phyloP scores from a whole-genome alignment of 306 rosid species.

The Mucuna pruriens region DNA sequence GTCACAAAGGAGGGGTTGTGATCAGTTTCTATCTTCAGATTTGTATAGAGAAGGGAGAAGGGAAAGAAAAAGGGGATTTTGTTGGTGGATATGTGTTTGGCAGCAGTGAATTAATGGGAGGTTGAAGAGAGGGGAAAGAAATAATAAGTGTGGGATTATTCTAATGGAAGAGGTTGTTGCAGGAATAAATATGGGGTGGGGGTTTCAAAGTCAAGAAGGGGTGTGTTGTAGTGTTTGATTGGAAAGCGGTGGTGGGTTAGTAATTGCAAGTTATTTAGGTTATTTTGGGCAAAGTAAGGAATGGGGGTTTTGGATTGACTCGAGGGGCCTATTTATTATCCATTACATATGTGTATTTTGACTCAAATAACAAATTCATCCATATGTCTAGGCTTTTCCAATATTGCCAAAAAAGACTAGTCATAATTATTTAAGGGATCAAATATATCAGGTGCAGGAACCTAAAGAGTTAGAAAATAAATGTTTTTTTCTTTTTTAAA shows the following conservation, averaged over 20 bases:
- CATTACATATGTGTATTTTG: slow-evolving; percentile 29
- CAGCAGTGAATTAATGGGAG: slow-evolving; percentile 47
- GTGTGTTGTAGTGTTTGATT: slow-evolving; percentile 55
- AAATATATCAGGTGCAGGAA: background rate
- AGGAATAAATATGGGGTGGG: slow-evolving; percentile 58
- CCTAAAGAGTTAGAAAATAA: background rate
- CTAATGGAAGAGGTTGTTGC: slow-evolving; percentile 78
- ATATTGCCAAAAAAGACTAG: background rate
- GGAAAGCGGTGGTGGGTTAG: slow-evolving; percentile 79
- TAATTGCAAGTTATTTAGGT: slow-evolving; percentile 67
- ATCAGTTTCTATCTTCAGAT: slow-evolving; percentile 45
- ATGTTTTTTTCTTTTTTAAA: too few relatives aligned
- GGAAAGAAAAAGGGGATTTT: background rate
- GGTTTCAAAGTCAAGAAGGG: slow-evolving; percentile 68
- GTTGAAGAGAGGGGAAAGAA: slow-evolving; percentile 33
- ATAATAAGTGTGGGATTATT: slow-evolving; percentile 62
- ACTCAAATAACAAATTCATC: background rate
- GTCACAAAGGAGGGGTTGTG: slow-evolving; percentile 35
- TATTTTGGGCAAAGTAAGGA: slow-evolving; percentile 51
- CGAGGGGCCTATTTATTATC: slow-evolving; percentile 77
- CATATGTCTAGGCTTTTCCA: background rate
- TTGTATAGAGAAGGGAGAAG: background rate
- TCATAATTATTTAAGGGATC: background rate
- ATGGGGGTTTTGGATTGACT: slow-evolving; percentile 78
- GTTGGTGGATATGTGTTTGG: slow-evolving; percentile 36